Evolutionary conservation across 495 filamentous ascomycete species (phyloP).

Genomic region (Rhypophila decipiens): DNA sequence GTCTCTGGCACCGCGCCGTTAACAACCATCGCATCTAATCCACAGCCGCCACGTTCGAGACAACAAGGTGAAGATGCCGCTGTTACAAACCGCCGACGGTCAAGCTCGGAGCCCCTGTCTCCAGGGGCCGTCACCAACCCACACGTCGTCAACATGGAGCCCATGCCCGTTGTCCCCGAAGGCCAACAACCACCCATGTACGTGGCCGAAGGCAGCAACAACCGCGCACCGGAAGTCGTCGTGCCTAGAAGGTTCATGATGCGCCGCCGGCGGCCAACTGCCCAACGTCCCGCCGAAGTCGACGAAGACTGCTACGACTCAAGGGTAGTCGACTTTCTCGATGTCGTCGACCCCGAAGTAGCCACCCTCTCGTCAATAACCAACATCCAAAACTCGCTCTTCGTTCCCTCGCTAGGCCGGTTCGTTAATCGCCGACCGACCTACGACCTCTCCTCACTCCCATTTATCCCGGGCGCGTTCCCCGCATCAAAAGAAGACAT

Average conservation of each 20-base stretch:
- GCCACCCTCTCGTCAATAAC: slow-evolving; percentile 67
- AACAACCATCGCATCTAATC: not conserved
- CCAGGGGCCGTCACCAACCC: not conserved
- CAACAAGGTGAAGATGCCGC: not conserved
- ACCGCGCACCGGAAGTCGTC: not conserved
- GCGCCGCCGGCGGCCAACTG: not conserved
- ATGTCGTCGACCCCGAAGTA: slow-evolving; percentile 71
- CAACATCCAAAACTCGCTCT: slow-evolving; percentile 75
- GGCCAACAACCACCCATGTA: not conserved
- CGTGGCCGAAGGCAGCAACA: not conserved
- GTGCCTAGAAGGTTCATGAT: not conserved
- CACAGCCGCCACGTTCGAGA: not conserved
- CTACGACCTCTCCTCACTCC: slow-evolving; percentile 56
- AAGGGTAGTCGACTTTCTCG: slow-evolving; percentile 61
- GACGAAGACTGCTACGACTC: slow-evolving; percentile 39
- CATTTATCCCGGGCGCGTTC: slow-evolving; percentile 16
- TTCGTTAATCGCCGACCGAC: slow-evolving; percentile 66
- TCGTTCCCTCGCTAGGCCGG: slow-evolving; percentile 61
- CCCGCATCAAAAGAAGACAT: slow-evolving; percentile 16
- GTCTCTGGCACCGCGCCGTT: not conserved
- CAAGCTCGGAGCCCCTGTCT: slow-evolving; percentile 4
- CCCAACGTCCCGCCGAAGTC: not conserved
- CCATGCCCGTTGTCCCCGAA: slow-evolving; percentile 4
- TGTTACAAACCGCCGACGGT: not conserved
- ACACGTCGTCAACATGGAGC: not conserved